Percentiles rank a stretch among this genome's conserved stretches.
Evolutionary conservation across 2,329 filamentous ascomycete species (phyloP).

Genomic region (Fusarium virguliforme): DNA sequence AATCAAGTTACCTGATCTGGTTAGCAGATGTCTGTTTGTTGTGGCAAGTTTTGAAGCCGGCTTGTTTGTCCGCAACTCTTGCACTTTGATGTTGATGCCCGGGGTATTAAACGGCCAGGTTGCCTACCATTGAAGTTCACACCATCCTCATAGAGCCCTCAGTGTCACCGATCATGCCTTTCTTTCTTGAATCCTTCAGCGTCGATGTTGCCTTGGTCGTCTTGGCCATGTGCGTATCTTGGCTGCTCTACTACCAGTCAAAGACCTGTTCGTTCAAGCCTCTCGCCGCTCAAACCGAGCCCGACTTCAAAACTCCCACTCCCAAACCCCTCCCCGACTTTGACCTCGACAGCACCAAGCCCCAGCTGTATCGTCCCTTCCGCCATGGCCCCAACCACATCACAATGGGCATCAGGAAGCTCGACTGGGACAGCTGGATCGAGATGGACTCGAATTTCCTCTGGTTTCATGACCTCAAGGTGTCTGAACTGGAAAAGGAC

Average conservation of each 20-base stretch:
- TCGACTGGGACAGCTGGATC: conserved; percentile 44
- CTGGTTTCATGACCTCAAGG: conserved; percentile 37
- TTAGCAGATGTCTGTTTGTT: neutral
- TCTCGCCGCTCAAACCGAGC: neutral
- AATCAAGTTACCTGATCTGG: conserved; percentile 11
- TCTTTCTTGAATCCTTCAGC: neutral
- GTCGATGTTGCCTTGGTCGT: neutral
- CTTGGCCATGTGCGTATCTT: neutral
- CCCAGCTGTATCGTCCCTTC: conserved; percentile 36
- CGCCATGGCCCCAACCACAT: conserved; percentile 40
- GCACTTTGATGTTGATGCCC: neutral
- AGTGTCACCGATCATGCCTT: conserved; percentile 5
- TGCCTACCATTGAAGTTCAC: neutral
- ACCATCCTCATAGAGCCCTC: neutral
- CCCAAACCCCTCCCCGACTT: conserved; percentile 13
- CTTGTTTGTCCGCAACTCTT: conserved; percentile 7
- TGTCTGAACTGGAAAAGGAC: conserved; percentile 36
- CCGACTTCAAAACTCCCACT: conserved; percentile 23
- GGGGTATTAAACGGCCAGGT: neutral
- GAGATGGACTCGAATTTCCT: conserved; percentile 44
- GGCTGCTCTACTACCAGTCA: neutral
- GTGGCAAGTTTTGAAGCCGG: neutral
- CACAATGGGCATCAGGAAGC: conserved; percentile 42
- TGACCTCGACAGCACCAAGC: conserved; percentile 31
- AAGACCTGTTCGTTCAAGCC: no score